phyloP scores from a whole-genome alignment of 2,329 filamentous ascomycete species.

The Penicillium sp. region DNA sequence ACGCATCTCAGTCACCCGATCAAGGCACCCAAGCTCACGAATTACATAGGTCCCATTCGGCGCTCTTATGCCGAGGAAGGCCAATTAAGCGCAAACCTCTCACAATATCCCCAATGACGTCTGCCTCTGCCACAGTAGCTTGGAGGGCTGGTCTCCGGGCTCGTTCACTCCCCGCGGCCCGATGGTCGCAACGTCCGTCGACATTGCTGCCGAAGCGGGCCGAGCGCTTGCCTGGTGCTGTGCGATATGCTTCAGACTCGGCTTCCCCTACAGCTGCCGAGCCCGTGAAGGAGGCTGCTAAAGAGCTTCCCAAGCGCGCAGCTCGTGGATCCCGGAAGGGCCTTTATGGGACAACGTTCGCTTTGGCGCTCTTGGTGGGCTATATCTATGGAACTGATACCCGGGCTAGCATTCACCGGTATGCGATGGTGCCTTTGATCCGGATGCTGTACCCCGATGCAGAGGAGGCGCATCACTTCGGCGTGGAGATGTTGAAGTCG shows the following conservation, averaged over 20 bases:
- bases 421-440: conserved; percentile 55
- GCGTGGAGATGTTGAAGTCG: conserved; percentile 67
- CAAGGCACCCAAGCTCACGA: conserved; percentile 6
- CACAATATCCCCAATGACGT: conserved; percentile 19
- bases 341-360: conserved; percentile 52
- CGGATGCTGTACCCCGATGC: conserved; percentile 46
- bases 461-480: conserved; percentile 87
- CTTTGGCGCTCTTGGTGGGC: conserved; percentile 48
- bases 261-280: conserved; percentile 17
- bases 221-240: conserved; percentile 13
- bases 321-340: conserved; percentile 29
- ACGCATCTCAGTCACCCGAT: not conserved
- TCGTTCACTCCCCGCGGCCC: conserved; percentile 24
- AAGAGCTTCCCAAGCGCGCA: conserved; percentile 31
- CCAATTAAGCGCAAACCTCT: conserved; percentile 13
- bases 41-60: conserved; percentile 17
- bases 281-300: conserved; percentile 17
- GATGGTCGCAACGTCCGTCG: conserved; percentile 25
- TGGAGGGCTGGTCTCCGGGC: conserved; percentile 28
- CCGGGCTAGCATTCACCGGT: conserved; percentile 67
- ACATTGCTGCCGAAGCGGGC: conserved; percentile 15
- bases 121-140: conserved; percentile 24
- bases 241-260: conserved; percentile 26
- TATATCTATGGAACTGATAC: conserved; percentile 76
- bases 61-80: conserved; percentile 14